phyloP scores from a whole-genome alignment of 768 basidiomycete species.

The Piloderma croceum region DNA sequence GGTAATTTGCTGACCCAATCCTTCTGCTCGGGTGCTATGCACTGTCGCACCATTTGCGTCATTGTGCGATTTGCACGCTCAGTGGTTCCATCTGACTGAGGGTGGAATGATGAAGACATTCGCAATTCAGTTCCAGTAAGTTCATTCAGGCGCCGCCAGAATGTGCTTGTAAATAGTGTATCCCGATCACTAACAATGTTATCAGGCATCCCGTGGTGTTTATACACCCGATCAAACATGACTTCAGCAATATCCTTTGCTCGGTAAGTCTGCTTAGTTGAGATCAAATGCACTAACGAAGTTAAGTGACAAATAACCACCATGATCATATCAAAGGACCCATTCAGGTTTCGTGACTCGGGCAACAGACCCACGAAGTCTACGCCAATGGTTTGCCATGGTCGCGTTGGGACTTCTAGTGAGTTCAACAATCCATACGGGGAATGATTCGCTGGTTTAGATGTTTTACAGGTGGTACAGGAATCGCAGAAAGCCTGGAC shows the following conservation, averaged over 20 bases:
- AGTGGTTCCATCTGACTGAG: slow-evolving; percentile 36
- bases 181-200: slow-evolving; percentile 38
- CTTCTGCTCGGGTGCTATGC: slow-evolving; percentile 23
- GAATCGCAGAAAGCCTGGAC: slow-evolving; percentile 23
- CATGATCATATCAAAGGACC: slow-evolving; percentile 25
- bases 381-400: slow-evolving; percentile 23
- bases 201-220: slow-evolving; percentile 33
- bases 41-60: slow-evolving; percentile 24
- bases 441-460: slow-evolving; percentile 22
- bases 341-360: too few species aligned
- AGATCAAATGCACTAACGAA: too few species aligned
- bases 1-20: slow-evolving; percentile 29
- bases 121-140: slow-evolving; percentile 24
- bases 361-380: slow-evolving; percentile 24
- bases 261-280: slow-evolving; percentile 22
- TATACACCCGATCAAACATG: slow-evolving; percentile 30
- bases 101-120: slow-evolving; percentile 39
- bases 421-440: slow-evolving; percentile 24
- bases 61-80: slow-evolving; percentile 32
- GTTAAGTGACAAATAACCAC: slow-evolving; percentile 27
- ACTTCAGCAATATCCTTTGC: slow-evolving; percentile 32
- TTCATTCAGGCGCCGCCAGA: slow-evolving; percentile 34
- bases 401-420: slow-evolving; percentile 17
- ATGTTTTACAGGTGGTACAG: slow-evolving; percentile 16
- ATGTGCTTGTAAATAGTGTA: too few species aligned